Percentiles rank a stretch among this genome's conserved stretches.
Evolutionary conservation across 192 early-diverging fungal species (phyloP).

Genomic region (Podila verticillata): DNA sequence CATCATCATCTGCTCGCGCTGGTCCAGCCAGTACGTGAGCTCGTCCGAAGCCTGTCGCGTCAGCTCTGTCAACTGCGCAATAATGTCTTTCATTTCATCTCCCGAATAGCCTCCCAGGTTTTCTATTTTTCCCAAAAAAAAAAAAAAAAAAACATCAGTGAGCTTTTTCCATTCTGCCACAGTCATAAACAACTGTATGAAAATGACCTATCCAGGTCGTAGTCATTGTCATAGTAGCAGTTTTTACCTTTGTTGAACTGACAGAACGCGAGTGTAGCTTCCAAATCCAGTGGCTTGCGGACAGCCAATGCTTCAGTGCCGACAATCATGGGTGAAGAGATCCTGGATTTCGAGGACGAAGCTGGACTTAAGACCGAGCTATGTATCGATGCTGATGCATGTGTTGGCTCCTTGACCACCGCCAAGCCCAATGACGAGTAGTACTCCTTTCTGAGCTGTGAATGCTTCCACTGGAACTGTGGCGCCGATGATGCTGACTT

Average conservation of each 20-base stretch:
- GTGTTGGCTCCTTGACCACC: constrained; percentile 14
- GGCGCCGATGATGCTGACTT: constrained; percentile 22
- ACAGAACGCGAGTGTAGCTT: constrained; percentile 21
- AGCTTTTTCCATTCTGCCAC: too few species aligned
- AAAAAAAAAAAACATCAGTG: background rate
- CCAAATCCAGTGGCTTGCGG: constrained; percentile 34
- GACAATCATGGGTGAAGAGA: constrained; percentile 37
- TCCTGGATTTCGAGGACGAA: constrained; percentile 14
- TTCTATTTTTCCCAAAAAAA: constrained; percentile 36
- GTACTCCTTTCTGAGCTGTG: constrained; percentile 46
- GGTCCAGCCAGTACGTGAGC: constrained; percentile 65
- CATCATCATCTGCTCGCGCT: constrained; percentile 69
- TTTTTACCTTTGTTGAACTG: constrained; percentile 36
- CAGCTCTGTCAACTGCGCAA: constrained; percentile 54
- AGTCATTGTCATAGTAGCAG: too few species aligned
- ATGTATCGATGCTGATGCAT: constrained; percentile 1
- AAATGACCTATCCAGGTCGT: too few species aligned
- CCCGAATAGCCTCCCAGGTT: constrained; percentile 58
- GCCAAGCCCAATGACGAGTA: constrained; percentile 50
- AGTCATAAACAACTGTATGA: too few species aligned
- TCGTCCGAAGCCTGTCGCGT: constrained; percentile 63
- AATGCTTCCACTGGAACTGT: constrained; percentile 57
- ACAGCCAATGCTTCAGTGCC: constrained; percentile 12
- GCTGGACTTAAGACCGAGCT: constrained; percentile 6
- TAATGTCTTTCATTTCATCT: constrained; percentile 59